phyloP scores from a whole-genome alignment of 23 red algal genomes.

The Cyanidioschyzon merolae region DNA sequence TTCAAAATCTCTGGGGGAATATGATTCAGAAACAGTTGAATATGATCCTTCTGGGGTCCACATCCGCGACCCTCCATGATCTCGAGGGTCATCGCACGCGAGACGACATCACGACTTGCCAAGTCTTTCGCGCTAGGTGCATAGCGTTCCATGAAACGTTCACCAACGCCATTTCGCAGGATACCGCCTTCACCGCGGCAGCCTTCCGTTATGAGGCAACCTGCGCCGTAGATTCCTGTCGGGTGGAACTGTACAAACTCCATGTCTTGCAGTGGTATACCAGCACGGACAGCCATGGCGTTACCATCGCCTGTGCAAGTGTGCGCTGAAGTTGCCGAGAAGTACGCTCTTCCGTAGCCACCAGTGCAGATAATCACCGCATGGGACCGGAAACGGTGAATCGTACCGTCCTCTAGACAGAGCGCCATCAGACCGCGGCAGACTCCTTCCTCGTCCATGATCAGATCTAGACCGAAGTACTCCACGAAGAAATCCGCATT shows the following conservation, averaged over 20 bases:
- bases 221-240: slow-evolving; percentile 93
- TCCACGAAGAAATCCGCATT: slow-evolving; percentile 90
- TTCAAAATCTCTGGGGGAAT: slow-evolving; percentile 50
- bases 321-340: slow-evolving; percentile 86
- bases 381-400: slow-evolving; percentile 81
- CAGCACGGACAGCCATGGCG: slow-evolving; percentile 80
- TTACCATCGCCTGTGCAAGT: slow-evolving; percentile 95
- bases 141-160: slow-evolving; percentile 98
- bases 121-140: slow-evolving; percentile 93
- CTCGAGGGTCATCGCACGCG: slow-evolving; percentile 87
- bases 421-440: slow-evolving; percentile 74
- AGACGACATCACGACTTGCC: slow-evolving; percentile 86
- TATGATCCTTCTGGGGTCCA: slow-evolving; percentile 74
- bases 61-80: slow-evolving; percentile 80
- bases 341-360: slow-evolving; percentile 79
- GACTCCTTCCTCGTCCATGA: slow-evolving; percentile 72
- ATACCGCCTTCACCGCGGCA: slow-evolving; percentile 83
- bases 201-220: slow-evolving; percentile 93
- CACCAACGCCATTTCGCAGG: slow-evolving; percentile 73
- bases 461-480: slow-evolving; percentile 87
- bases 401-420: slow-evolving; percentile 87
- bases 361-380: slow-evolving; percentile 71
- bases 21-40: slow-evolving; percentile 84
- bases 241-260: slow-evolving; percentile 99
- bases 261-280: slow-evolving; percentile 73